Evolutionary conservation across 2,329 filamentous ascomycete species (phyloP).

Genomic region (Colletotrichum chlorophyti): DNA sequence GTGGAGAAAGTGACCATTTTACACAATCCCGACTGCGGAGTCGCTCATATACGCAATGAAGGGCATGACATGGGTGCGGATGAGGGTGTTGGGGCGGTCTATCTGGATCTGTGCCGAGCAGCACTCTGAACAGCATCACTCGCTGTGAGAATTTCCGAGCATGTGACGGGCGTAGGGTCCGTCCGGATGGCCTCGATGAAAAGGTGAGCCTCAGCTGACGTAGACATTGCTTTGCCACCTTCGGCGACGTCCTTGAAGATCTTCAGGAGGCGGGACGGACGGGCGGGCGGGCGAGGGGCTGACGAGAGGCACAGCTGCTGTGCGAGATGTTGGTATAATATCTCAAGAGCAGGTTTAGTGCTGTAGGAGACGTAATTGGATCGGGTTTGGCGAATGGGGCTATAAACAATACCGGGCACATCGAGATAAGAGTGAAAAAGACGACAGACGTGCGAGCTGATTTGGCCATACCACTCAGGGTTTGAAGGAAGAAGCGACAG

Average conservation of each 20-base stretch:
- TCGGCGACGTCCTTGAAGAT: slow-evolving; percentile 26
- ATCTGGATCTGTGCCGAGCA: slow-evolving; percentile 35
- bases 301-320: neutral
- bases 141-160: slow-evolving; percentile 36
- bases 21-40: slow-evolving; percentile 53
- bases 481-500: too few relatives aligned
- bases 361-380: too few relatives aligned
- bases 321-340: too few relatives aligned
- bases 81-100: slow-evolving; percentile 36
- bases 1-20: slow-evolving; percentile 55
- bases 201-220: slow-evolving; percentile 31
- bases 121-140: slow-evolving; percentile 31
- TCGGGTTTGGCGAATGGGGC: too few relatives aligned
- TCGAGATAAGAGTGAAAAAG: too few relatives aligned
- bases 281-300: neutral
- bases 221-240: slow-evolving; percentile 15
- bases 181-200: slow-evolving; percentile 36
- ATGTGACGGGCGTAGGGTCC: slow-evolving; percentile 30
- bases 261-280: slow-evolving; percentile 25
- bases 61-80: slow-evolving; percentile 37
- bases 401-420: too few relatives aligned
- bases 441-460: too few relatives aligned
- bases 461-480: too few relatives aligned
- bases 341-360: slow-evolving; percentile 1
- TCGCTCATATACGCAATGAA: slow-evolving; percentile 48